Base-by-base conservation (phyloP, 176 grass and related monocot species). In the Musa acuminata region DNA sequence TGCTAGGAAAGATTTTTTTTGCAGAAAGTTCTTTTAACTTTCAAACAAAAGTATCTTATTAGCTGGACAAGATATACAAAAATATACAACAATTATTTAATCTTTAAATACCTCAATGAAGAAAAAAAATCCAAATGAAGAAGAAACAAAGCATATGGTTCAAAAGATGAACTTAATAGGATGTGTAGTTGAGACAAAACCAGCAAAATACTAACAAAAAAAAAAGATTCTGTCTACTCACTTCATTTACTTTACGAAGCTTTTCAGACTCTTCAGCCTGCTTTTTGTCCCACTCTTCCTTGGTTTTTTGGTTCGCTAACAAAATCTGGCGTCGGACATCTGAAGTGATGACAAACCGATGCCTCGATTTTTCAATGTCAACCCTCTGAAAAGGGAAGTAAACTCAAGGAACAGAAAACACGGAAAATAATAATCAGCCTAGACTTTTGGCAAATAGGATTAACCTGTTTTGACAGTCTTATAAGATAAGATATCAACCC, bases 251-350 rank as follows among this genome's bases (percentile, higher is more conserved):
- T 87, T 91, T 94, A 81, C 83, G 82, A 54, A 87, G 75, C 80
- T 82, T 94, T 75, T 91, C 88, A 67, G 84, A 84, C 87, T 99
- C 84, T 87, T 91, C 88, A 25, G 86, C 86, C 80, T 85, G 73
- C 22, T 94, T 99, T 73, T 89, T 87, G 25, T 99, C 95, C 90
- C 95, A 91, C 19, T 99, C 88, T 79, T 99, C 95, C 83, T 82
- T 94, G 59, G 88, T 88, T 87, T 99, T 89, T 72, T 84, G 64
- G 76, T 99, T 99, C 80, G 91, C 85, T 73, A 64, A 85, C 80
- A 94, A 62, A 80, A 99, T 94, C 62, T 99, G 95, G 85, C 84
- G 78, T 23, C 87, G 90, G 76, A 99, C 90, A 82, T 99, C 95
- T 78, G 90, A 87, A 60, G 90, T 89, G 75, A 99, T 82, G 52